These are phyloP conservation scores for Rhodosporidiobolus sp. DNA, from an alignment of 768 basidiomycete species.

Conservation along the genomic window DNA sequence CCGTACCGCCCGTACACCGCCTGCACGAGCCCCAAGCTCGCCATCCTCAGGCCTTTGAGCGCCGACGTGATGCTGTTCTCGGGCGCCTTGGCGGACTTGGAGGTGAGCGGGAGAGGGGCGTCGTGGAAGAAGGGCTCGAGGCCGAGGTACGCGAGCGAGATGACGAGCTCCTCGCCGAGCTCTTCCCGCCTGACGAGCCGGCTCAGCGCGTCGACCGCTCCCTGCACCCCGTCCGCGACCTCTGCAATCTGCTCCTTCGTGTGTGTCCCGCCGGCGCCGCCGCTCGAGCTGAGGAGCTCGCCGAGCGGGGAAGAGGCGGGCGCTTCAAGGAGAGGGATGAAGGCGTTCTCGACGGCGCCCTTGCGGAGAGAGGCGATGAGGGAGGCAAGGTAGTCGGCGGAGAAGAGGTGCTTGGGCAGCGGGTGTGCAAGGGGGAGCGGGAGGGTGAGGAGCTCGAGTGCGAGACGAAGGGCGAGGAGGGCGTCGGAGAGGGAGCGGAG, in stretches of 20 bases:
- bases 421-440: not conserved
- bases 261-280: not conserved
- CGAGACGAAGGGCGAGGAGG: conserved; percentile 24
- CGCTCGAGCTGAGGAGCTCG: conserved; percentile 25
- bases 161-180: conserved; percentile 88
- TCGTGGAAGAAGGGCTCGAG: conserved; percentile 91
- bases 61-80: conserved; percentile 59
- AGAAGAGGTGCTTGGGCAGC: conserved; percentile 65
- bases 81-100: conserved; percentile 58
- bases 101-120: conserved; percentile 52
- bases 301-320: conserved; percentile 33
- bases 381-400: conserved; percentile 82
- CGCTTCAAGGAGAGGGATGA: conserved; percentile 84
- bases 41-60: conserved; percentile 74
- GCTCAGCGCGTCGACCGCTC: conserved; percentile 71
- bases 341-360: conserved; percentile 70
- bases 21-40: conserved; percentile 77
- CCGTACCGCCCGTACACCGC: conserved; percentile 88
- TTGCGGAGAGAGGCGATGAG: conserved; percentile 70
- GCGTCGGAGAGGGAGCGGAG: conserved; percentile 24
- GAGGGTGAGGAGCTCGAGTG: conserved; percentile 33
- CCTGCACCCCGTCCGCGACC: conserved; percentile 67
- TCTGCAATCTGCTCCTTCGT: conserved; percentile 40
- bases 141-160: conserved; percentile 85
- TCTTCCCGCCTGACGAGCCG: conserved; percentile 68